Evolutionary conservation across 192 early-diverging fungal genomes (phyloP), one percentile per base, ranked within the genome.

Genomic region (Chytriomyces hyalinus): DNA sequence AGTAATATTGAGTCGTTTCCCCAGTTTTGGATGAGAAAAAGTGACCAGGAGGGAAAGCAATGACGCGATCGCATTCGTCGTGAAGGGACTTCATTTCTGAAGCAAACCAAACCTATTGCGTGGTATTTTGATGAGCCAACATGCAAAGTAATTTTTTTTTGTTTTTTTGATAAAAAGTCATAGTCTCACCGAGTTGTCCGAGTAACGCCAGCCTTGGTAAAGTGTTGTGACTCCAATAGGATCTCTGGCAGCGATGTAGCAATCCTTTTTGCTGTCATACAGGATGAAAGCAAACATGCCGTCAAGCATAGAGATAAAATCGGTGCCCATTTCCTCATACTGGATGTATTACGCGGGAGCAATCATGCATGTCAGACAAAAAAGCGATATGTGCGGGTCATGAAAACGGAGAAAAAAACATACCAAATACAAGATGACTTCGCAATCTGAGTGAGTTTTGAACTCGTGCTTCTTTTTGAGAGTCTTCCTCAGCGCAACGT

Each of bases 391-490:
- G 5, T n/a, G 6, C 24, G 24, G n/a, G 28, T 22, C 47, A 70
- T 24, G 51, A 46, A 22, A 49, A 22, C 7, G 51, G 20, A 50
- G 45, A 53, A 50, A 43, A 59, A 5, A 48, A 65, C 36, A 26
- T 84, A 95, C 94, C 88, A 96, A 83, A 80, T 95, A 93, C 73
- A 99, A 84, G 70, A 99, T 97, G 65, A 96, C 91, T 83, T 99
- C 97, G 86, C 97, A 99, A 83, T 99, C 97, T 70, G 97, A 99
- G 77, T 95, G 92, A 70, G 97, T 99, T 87, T 95, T 93, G 91
- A 99, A 99, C 60, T 79, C 76, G 69, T 87, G 82, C 6, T 87
- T 85, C 53, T 86, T 79, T 85, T 93, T 93, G 73, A 97, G 90
- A 79, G 85, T 67, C 79, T 89, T 87, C 74, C 91, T 87, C 8